Base-by-base conservation (phyloP, 805 yeast species). In the Tetrapisispora nanseiensis region DNA sequence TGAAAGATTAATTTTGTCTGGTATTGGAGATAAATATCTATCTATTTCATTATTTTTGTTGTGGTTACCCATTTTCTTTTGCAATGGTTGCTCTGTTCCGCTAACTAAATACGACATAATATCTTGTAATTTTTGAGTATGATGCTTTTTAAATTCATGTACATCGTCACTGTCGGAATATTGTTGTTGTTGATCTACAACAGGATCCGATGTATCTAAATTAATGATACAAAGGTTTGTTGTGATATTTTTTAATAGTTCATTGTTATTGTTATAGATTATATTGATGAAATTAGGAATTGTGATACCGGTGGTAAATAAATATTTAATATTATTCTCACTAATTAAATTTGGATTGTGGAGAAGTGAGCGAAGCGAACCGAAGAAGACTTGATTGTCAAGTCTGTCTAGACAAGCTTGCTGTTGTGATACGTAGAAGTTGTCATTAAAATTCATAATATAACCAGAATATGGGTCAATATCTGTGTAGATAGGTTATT, bases 361-460 rank as follows among this genome's bases (percentile, higher is more conserved):
- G 59, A n/a, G 70, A 52, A 1, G 68, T 61, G 39, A 24, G 18
- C 69, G 59, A 42, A 70, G 47, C 2, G 78, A 75, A 1, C 79
- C 78, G 24, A 74, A 58, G 62, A 68, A 71, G 3, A 72, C 54
- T 35, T 63, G 57, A 16, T 63, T 62, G 9, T 66, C 55, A 15
- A 74, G 44, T 44, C 59, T 62, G 51, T 72, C 76, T 3, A 76
- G 71, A 30, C 37, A 39, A 19, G 45, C 33, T 28, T 46, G 46
- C 15, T 50, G 47, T 18, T 47, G 39, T 12, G 51, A 37, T 27
- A 46, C 24, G 33, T 44, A 44, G 26, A 43, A 46, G 7, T 41
- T 45, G 22, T 44, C 28, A 16, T 40, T 24, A 16, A 45, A 37
- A 11, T 35, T 16, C 52, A 46, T 49, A 11, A 4, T 37, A 21